Conservation (phyloP, 805 yeast species). For the Kodamaea neixiangensis region DNA sequence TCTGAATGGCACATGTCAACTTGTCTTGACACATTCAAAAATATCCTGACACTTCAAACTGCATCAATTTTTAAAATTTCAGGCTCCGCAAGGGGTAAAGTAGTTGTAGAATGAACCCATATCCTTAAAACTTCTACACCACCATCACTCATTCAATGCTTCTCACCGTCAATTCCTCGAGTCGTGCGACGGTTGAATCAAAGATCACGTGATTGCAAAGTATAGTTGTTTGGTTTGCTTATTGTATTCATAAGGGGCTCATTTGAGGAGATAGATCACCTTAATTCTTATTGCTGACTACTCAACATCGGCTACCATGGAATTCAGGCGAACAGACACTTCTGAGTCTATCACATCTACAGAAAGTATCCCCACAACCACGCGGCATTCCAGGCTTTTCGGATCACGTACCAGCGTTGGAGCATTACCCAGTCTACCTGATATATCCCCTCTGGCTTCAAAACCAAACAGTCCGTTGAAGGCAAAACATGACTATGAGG, state of each 20-base stretch:
- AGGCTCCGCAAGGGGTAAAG: too few relatives aligned
- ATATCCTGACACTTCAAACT: too few relatives aligned
- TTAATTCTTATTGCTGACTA: not conserved
- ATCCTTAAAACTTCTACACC: not conserved
- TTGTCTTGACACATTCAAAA: too few relatives aligned
- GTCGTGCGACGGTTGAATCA: not conserved
- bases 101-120: too few relatives aligned
- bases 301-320: not conserved
- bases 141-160: not conserved
- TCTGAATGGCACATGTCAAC: too few relatives aligned
- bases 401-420: constrained; percentile 23
- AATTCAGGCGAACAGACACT: constrained; percentile 11
- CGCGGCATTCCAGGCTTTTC: constrained; percentile 8
- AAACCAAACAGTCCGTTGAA: not conserved
- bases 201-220: too few relatives aligned
- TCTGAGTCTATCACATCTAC: constrained; percentile 12
- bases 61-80: too few relatives aligned
- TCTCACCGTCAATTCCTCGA: too few relatives aligned
- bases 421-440: constrained; percentile 26
- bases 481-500: not conserved
- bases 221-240: not conserved
- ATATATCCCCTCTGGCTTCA: not conserved
- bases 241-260: not conserved
- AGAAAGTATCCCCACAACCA: constrained; percentile 9
- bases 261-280: not conserved